Evolutionary conservation across 2,329 filamentous ascomycete species (phyloP).

Genomic region (Diaporthe vaccinii): DNA sequence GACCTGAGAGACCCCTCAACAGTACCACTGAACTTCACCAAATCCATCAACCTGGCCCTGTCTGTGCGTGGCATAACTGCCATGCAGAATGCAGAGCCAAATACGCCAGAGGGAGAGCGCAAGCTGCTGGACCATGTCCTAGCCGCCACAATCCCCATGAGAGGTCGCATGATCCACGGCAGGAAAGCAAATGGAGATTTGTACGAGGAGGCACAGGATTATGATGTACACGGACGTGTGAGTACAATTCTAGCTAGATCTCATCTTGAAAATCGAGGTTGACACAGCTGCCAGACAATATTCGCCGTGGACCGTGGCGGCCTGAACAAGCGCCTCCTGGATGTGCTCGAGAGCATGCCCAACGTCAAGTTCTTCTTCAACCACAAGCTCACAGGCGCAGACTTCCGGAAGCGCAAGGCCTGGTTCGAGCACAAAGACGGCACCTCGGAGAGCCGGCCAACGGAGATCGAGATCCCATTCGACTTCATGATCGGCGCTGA

Average conservation of each 20-base stretch:
- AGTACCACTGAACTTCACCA: slow-evolving; percentile 92
- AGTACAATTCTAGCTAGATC: slow-evolving; percentile 45
- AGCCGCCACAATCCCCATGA: slow-evolving; percentile 88
- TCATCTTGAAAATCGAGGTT: background rate
- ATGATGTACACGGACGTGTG: slow-evolving; percentile 90
- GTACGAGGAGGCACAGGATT: slow-evolving; percentile 85
- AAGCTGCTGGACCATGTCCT: slow-evolving; percentile 81
- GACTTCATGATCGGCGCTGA: slow-evolving; percentile 96
- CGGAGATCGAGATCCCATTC: slow-evolving; percentile 86
- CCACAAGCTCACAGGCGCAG: slow-evolving; percentile 91
- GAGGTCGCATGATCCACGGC: slow-evolving; percentile 96
- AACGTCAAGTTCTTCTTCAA: slow-evolving; percentile 95
- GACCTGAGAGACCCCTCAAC: slow-evolving; percentile 89
- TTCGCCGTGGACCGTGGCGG: slow-evolving; percentile 87
- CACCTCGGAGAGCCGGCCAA: slow-evolving; percentile 59
- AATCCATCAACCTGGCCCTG: slow-evolving; percentile 97
- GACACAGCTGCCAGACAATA: slow-evolving; percentile 70
- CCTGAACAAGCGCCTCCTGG: slow-evolving; percentile 86
- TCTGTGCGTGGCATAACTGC: slow-evolving; percentile 95
- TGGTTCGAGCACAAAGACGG: slow-evolving; percentile 81
- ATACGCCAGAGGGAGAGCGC: slow-evolving; percentile 60
- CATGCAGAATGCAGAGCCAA: slow-evolving; percentile 72
- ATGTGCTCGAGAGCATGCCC: slow-evolving; percentile 84
- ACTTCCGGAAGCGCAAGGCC: slow-evolving; percentile 82
- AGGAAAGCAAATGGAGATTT: slow-evolving; percentile 73